phyloP scores from a whole-genome alignment of 2,329 filamentous ascomycete genomes.

The Kalmusia sp. region DNA sequence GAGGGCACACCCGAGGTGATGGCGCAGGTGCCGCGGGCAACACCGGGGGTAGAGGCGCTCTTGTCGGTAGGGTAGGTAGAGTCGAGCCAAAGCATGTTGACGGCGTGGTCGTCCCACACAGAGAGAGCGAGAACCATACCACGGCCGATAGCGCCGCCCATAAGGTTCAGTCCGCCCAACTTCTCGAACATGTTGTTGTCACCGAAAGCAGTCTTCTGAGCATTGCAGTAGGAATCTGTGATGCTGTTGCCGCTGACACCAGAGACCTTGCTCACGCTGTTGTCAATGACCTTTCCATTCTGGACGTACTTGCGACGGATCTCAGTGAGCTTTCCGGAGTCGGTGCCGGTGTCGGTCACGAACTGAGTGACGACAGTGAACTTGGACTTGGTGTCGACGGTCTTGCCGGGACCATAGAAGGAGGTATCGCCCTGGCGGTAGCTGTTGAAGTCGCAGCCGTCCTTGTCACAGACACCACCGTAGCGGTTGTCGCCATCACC shows the following conservation, averaged over 20 bases:
- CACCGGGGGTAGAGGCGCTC: constrained; percentile 19
- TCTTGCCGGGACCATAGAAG: constrained; percentile 65
- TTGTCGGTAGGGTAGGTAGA: constrained; percentile 60
- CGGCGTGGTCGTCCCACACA: constrained; percentile 66
- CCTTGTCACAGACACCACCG: constrained; percentile 66
- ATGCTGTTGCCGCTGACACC: constrained; percentile 59
- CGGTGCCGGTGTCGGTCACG: constrained; percentile 36
- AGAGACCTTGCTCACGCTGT: constrained; percentile 49
- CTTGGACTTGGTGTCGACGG: constrained; percentile 42
- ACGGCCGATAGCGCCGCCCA: constrained; percentile 58
- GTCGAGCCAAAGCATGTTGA: constrained; percentile 77
- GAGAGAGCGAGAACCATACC: constrained; percentile 70
- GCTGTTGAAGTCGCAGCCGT: constrained; percentile 73
- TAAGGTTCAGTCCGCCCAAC: constrained; percentile 60
- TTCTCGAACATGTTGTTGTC: constrained; percentile 60
- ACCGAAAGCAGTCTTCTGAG: constrained; percentile 60
- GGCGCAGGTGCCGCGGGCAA: constrained; percentile 24
- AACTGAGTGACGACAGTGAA: constrained; percentile 58
- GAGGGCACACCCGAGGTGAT: constrained; percentile 23
- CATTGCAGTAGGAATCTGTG: constrained; percentile 62
- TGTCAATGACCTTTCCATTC: constrained; percentile 53
- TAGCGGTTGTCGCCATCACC: constrained; percentile 60
- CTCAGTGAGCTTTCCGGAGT: constrained; percentile 50
- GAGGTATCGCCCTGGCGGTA: constrained; percentile 66
- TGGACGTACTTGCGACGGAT: constrained; percentile 56